phyloP scores from a whole-genome alignment of 1,139 yeast species.

The Yamadazyma pseudoaaseri region DNA sequence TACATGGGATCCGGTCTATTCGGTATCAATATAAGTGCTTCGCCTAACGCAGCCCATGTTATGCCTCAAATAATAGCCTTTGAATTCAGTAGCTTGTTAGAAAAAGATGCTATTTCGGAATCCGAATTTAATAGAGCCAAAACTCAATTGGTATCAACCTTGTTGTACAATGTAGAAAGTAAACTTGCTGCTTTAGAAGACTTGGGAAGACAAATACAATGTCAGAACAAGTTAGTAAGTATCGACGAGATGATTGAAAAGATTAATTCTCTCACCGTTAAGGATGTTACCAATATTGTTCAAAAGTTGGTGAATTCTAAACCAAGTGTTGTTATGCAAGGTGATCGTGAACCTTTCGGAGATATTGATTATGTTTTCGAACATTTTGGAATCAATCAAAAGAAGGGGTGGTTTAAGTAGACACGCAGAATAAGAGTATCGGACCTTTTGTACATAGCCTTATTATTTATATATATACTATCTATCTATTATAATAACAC shows the following conservation, averaged over 20 bases:
- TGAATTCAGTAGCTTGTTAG: slow-evolving; percentile 67
- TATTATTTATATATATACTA: no score
- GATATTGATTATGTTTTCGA: slow-evolving; percentile 69
- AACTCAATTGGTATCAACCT: slow-evolving; percentile 84
- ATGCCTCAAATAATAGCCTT: slow-evolving; percentile 78
- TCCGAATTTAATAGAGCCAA: slow-evolving; percentile 86
- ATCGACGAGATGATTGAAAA: slow-evolving; percentile 80
- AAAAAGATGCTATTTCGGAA: slow-evolving; percentile 56
- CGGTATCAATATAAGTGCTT: slow-evolving; percentile 83
- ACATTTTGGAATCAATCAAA: slow-evolving; percentile 57
- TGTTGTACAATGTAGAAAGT: slow-evolving; percentile 90
- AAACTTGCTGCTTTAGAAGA: slow-evolving; percentile 92
- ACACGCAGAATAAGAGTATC: no score
- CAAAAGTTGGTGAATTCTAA: slow-evolving; percentile 70
- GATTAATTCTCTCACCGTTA: slow-evolving; percentile 64
- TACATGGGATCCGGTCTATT: slow-evolving; percentile 89
- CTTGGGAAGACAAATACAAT: slow-evolving; percentile 90
- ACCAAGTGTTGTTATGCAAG: slow-evolving; percentile 88
- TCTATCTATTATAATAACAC: no score
- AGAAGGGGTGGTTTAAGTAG: slow-evolving; percentile 25
- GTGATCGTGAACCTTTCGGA: slow-evolving; percentile 81
- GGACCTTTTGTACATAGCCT: no score
- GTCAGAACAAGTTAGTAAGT: slow-evolving; percentile 75
- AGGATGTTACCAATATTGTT: slow-evolving; percentile 74
- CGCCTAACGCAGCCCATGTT: slow-evolving; percentile 83